Evolutionary conservation across 352 stramenopile species (phyloP).

Genomic region (Pythium sp.): DNA sequence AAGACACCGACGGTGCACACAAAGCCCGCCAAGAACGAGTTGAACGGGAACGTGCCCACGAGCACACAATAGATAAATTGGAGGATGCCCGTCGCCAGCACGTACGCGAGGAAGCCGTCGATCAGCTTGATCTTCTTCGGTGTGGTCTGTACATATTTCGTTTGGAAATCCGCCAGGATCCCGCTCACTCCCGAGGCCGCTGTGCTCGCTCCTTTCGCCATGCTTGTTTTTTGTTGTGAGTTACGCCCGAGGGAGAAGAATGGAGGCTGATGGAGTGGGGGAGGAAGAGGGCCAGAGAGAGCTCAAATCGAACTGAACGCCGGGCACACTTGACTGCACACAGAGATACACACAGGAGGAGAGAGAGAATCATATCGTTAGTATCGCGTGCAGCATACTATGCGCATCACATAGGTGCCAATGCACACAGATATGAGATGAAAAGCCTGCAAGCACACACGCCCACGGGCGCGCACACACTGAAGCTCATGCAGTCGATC

Average conservation of each 20-base stretch:
- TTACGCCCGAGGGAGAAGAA: neutral
- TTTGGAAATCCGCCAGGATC: constrained; percentile 63
- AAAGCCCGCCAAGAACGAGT: constrained; percentile 91
- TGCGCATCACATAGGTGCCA: neutral
- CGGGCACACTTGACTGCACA: constrained; percentile 4
- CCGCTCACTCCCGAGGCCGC: constrained; percentile 33
- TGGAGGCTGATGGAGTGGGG: neutral
- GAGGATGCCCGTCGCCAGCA: constrained; percentile 82
- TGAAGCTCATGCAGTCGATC: neutral
- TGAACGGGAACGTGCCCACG: constrained; percentile 91
- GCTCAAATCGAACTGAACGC: constrained; percentile 1
- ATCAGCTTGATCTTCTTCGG: constrained; percentile 90
- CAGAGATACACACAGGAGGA: neutral
- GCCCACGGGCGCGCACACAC: neutral
- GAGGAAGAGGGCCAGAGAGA: constrained; percentile 1
- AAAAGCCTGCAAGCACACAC: neutral
- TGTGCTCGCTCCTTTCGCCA: constrained; percentile 28
- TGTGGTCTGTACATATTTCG: constrained; percentile 82
- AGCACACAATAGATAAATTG: constrained; percentile 91
- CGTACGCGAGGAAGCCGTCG: constrained; percentile 89
- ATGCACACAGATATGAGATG: neutral
- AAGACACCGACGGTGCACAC: constrained; percentile 90
- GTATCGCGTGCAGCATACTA: neutral
- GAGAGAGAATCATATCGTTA: neutral
- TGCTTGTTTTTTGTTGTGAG: constrained; percentile 3